Evolutionary conservation across 192 early-diverging fungal genomes (phyloP), one percentile per base, ranked within the genome.

Genomic region (Irineochytrium annulatum): DNA sequence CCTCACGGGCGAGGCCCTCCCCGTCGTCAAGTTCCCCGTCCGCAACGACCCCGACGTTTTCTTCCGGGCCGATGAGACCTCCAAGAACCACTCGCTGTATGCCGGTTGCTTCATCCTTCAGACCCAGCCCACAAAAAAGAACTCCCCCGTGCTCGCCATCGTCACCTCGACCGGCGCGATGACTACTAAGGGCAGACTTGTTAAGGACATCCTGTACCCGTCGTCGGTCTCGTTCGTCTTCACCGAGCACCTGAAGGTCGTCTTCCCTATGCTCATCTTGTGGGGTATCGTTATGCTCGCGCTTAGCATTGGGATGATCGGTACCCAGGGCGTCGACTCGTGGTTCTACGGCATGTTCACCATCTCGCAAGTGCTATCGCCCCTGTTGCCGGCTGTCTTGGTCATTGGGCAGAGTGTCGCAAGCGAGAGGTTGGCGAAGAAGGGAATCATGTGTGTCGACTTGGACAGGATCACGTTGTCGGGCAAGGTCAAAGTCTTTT

Each of bases 271-370:
- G 28, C 68, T 91, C 44, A 70, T 89, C 28, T 35, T 72, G 24
- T 91, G 88, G 79, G 87, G 87, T 41, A 67, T 83, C 19, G 55
- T 87, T 17, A 73, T 74, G 71, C 59, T 77, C 13, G 31, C 70
- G 31, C 17, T 61, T n/a, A 46, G 43, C 24, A 62, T 77, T 6
- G 14, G 32, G 11, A 46, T 71, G 33, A 28, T 75, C 55, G 67
- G 57, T 17, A 63, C 45, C 48, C 71, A 62, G 20, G 77, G 80
- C 54, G 79, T 83, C 43, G 80, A 81, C 27, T 74, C 84, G 49
- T 91, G 86, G 83, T 87, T 83, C 63, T 89, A 89, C 62, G 87
- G 84, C 39, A 71, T 89, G 59, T 90, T 90, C 65, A 73, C 77
- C 45, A 83, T 88, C 46, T 86, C 86, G 27, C 69, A 89, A 53